Evolutionary conservation across 2,329 filamentous ascomycete genomes (phyloP).

Genomic region (Nigrograna mackinnonii): DNA sequence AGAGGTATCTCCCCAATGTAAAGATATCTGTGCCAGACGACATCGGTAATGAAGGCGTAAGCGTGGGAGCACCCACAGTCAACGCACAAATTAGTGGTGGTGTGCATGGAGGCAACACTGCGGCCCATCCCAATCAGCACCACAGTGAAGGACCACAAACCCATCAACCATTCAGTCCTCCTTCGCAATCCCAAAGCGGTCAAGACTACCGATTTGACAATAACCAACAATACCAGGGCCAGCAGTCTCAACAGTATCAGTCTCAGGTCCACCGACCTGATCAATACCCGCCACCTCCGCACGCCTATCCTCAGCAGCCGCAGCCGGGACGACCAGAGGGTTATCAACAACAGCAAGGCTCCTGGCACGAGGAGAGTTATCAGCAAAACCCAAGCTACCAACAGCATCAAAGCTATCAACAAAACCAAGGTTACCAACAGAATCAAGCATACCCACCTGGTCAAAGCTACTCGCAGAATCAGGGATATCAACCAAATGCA

Average conservation of each 20-base stretch:
- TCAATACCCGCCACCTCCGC: background rate
- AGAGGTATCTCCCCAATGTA: conserved; percentile 30
- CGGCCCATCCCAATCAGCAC: background rate
- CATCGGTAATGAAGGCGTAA: conserved; percentile 33
- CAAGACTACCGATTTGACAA: background rate
- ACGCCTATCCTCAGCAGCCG: conserved; percentile 1
- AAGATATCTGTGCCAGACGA: conserved; percentile 33
- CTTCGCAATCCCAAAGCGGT: background rate
- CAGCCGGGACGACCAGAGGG: conserved; percentile 2
- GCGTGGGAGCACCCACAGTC: conserved; percentile 23
- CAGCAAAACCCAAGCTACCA: background rate
- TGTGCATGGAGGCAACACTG: conserved; percentile 3
- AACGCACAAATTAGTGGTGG: conserved; percentile 15
- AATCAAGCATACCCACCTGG: background rate
- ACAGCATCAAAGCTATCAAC: background rate
- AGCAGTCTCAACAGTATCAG: conserved; percentile 3
- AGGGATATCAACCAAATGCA: conserved; percentile 3
- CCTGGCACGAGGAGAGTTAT: background rate
- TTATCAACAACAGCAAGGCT: conserved; percentile 1
- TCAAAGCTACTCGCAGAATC: conserved; percentile 1
- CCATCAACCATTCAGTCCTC: background rate
- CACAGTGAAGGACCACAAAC: background rate
- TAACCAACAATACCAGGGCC: background rate
- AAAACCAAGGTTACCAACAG: background rate
- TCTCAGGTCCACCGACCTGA: conserved; percentile 3